Evolutionary conservation across 495 filamentous ascomycete species (phyloP), one percentile per base, ranked within the genome.

Genomic region (Hyphodiscus hymeniophilus): DNA sequence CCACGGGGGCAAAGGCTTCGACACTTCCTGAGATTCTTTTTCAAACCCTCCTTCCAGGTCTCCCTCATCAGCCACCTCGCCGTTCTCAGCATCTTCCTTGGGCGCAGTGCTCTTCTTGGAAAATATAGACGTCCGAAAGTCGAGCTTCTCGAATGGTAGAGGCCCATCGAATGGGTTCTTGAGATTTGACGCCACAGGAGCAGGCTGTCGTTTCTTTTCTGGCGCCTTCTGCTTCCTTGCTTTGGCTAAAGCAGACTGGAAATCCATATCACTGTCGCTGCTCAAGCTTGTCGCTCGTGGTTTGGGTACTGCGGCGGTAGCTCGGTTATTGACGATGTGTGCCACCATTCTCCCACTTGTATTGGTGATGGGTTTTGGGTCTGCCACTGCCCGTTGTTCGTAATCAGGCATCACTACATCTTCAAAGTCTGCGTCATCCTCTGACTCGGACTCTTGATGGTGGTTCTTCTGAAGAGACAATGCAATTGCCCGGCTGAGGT

Each of bases 131-230:
- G 75, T 69, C 48, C 72, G 74, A 52, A 91, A 76, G 57, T 87
- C 76, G 1, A 98, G 69, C 38, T 83, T 86, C 60, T 95, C 87
- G 56, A 97, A 97, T 0, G 91, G 91, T 13, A 97, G 66, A 1
- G 90, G 87, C 0, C 91, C 91, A 57, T 76, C 75, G 59, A 94
- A 88, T 6, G 70, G 67, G 56, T 72, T 72, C 47, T 69, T 68
- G 26, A 68, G 66, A 33, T 70, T 69, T 1, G 57, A 33, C 12
- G 58, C 45, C 11, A 60, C 23, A n/a, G 60, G 62, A 13, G 54
- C 48, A 32, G 65, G 59, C 12, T 57, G 40, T 28, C 31, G 38
- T 36, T 33, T 53, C 55, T 31, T 24, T 42, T 56, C 45, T 16
- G 58, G 34, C 5, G 59, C 53, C 42, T 72, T 68, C 38, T 70